A percentile compares a stretch with the other conserved stretches of the same genome.
Evolutionary conservation across 2,329 filamentous ascomycete genomes (phyloP).

Genomic region (Arthrobotrys sinensis): DNA sequence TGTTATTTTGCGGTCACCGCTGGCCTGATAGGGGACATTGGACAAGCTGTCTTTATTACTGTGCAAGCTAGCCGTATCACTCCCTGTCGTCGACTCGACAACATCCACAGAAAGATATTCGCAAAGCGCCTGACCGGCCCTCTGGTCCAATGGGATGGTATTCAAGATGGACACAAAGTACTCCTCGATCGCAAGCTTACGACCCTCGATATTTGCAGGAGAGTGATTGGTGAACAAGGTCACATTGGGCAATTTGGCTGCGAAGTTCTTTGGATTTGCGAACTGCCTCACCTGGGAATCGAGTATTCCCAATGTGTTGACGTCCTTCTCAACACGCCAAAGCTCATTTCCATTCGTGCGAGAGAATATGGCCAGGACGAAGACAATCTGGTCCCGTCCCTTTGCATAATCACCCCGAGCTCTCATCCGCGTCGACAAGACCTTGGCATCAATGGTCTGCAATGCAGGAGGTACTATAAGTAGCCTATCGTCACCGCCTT

Average conservation of each 20-base stretch:
- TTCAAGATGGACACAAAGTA: conserved; percentile 91
- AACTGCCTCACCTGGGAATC: conserved; percentile 85
- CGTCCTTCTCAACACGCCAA: conserved; percentile 96
- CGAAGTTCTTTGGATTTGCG: conserved; percentile 73
- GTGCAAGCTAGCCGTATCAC: conserved; percentile 71
- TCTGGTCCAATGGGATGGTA: conserved; percentile 79
- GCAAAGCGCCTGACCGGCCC: conserved; percentile 85
- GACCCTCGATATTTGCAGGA: conserved; percentile 91
- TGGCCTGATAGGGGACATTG: conserved; percentile 66
- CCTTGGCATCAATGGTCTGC: conserved; percentile 85
- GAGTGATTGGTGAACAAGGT: conserved; percentile 92
- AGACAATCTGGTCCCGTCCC: conserved; percentile 70
- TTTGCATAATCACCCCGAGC: conserved; percentile 54
- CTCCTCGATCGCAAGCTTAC: conserved; percentile 82
- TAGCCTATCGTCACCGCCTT: conserved; percentile 58
- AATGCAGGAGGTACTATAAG: conserved; percentile 72
- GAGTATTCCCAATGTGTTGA: conserved; percentile 82
- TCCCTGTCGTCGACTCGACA: conserved; percentile 70
- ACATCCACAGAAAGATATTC: conserved; percentile 83
- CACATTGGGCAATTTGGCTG: conserved; percentile 84
- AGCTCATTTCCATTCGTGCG: conserved; percentile 83
- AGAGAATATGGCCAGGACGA: conserved; percentile 87
- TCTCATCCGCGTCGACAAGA: conserved; percentile 89
- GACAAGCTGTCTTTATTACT: conserved; percentile 66
- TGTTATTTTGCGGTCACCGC: conserved; percentile 66